phyloP scores from a whole-genome alignment of 768 basidiomycete species.

The Collybia sordida region DNA sequence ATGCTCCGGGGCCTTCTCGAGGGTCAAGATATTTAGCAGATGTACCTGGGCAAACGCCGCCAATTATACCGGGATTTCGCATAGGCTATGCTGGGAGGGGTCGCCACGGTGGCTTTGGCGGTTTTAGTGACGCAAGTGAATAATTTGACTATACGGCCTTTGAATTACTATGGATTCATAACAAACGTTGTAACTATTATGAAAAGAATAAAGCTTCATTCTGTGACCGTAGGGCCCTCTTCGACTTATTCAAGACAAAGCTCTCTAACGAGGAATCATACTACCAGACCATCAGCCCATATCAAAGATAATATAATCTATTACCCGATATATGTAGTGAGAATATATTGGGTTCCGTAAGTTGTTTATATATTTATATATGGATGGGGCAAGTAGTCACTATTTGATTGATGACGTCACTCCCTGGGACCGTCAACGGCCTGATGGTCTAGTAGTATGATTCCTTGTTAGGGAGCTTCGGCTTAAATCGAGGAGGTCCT shows the following conservation, averaged over 20 bases:
- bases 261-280: no score
- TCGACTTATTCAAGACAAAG: no score
- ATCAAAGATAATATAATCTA: no score
- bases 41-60: conserved; percentile 33
- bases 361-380: no score
- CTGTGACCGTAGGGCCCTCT: no score
- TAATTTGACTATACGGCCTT: no score
- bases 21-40: conserved; percentile 10
- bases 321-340: no score
- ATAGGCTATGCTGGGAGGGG: conserved; percentile 64
- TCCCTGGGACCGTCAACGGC: conserved; percentile 21
- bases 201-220: neutral
- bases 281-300: neutral
- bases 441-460: no score
- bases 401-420: no score
- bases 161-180: neutral
- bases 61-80: conserved; percentile 38
- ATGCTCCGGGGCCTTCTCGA: conserved; percentile 10
- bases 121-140: neutral
- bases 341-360: no score
- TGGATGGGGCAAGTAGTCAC: neutral
- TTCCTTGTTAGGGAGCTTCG: conserved; percentile 37
- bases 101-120: conserved; percentile 21
- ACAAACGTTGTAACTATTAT: neutral
- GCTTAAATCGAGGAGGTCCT: conserved; percentile 14